Base-by-base conservation (phyloP, 2,329 filamentous ascomycete species). In the Trichoderma guizhouense region DNA sequence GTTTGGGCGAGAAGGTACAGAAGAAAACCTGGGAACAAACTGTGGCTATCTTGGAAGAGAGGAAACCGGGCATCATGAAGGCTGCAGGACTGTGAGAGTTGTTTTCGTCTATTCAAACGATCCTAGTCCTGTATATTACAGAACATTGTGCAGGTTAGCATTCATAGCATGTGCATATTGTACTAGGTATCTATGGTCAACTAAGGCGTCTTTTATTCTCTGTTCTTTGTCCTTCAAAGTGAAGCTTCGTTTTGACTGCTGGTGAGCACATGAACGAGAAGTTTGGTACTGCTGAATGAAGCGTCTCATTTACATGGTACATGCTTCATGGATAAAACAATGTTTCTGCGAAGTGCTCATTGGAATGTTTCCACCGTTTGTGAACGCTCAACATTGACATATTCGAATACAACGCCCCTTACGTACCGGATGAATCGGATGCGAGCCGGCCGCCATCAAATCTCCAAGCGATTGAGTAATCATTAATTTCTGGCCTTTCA, bases 381-480 rank as follows among this genome's bases (percentile, higher is more conserved):
- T 43, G 15, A 43, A 43, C 3, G 0, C 7, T 43, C 15, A 43
- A n/a, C 1, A 1, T 1, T 0, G 3, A 43, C 39, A n/a, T 43
- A 9, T 2, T 18, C 39, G 0, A 43, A 43, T n/a, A 3, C 15
- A n/a, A 43, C 1, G 0, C 7, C 39, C 39, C 39, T n/a, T 43
- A n/a, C 0, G 39, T n/a, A 43, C n/a, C 39, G 39, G 15, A 43
- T 43, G 18, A n/a, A 4, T 7, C 39, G 39, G 39, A n/a, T n/a
- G 18, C 3, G 1, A 43, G 39, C n/a, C n/a, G 7, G 7, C 8
- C 7, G 39, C 39, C 39, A n/a, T 43, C 39, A 43, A 43, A 4
- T 43, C 15, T 43, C 39, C 15, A n/a, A n/a, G 18, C 18, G 7
- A 43, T 43, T 43, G 7, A 43, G 39, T 43, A 43, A n/a, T 43